Percentiles rank a stretch among this genome's conserved stretches.
phyloP scores from a whole-genome alignment of 2,329 filamentous ascomycete species.

The Trichoderma sp. region DNA sequence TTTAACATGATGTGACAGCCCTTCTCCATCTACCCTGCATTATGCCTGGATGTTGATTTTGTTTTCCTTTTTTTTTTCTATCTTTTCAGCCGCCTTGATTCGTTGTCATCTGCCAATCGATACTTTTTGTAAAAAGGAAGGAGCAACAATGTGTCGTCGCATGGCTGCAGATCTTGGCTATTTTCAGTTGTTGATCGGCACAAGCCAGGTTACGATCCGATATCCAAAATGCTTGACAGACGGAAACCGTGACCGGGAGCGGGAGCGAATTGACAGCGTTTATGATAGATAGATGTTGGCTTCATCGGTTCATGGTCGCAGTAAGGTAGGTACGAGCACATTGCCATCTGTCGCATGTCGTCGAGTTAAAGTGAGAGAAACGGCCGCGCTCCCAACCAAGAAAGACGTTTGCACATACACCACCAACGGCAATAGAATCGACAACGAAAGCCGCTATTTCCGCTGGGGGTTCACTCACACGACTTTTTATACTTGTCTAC shows the following conservation, averaged over 20 bases:
- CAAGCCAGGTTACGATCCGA: slow-evolving; percentile 3
- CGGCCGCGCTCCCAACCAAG: not conserved
- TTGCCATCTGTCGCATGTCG: not conserved
- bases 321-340: no score
- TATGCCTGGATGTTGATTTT: not conserved
- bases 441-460: not conserved
- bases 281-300: not conserved
- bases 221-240: not conserved
- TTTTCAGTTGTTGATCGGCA: slow-evolving; percentile 7
- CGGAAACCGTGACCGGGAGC: not conserved
- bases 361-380: not conserved
- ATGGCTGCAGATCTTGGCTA: slow-evolving; percentile 2
- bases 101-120: not conserved
- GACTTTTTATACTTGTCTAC: not conserved
- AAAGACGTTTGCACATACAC: no score
- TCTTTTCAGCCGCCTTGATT: not conserved
- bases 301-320: not conserved
- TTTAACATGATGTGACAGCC: no score
- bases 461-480: not conserved
- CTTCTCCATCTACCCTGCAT: not conserved
- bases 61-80: no score
- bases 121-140: not conserved
- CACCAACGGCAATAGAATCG: not conserved
- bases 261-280: not conserved
- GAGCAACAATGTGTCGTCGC: no score